These are phyloP conservation scores for Macrolepiota dolichaula DNA, from an alignment of 768 basidiomycete species.

Conservation along the genomic window DNA sequence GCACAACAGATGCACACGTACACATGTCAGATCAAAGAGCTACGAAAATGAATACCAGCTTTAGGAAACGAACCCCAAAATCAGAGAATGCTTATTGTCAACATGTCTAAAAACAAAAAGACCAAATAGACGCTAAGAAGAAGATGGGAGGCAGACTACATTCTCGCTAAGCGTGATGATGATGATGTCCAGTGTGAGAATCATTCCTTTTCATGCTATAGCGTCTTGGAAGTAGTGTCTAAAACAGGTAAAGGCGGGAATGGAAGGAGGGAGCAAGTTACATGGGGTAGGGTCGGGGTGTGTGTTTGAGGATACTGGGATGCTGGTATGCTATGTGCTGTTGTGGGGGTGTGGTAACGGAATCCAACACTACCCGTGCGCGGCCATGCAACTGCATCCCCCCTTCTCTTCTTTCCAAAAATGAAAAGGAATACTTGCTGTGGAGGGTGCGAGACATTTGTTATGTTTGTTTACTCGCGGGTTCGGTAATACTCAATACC, in stretches of 20 bases:
- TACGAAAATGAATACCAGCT: not conserved
- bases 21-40: not conserved
- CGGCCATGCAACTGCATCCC: too few species aligned
- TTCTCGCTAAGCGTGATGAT: not conserved
- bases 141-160: not conserved
- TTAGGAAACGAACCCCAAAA: not conserved
- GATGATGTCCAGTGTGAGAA: not conserved
- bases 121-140: not conserved
- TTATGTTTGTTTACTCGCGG: too few species aligned
- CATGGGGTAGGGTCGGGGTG: not conserved
- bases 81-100: not conserved
- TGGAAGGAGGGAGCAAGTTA: not conserved
- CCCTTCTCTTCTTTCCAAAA: too few species aligned
- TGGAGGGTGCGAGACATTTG: too few species aligned
- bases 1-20: not conserved
- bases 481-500: too few species aligned
- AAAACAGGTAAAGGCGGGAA: not conserved
- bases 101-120: not conserved
- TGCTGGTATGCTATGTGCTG: too few species aligned
- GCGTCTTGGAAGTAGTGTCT: not conserved
- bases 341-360: too few species aligned
- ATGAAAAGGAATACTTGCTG: too few species aligned
- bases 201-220: not conserved
- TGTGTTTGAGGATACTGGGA: too few species aligned
- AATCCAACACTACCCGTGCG: too few species aligned